Percentiles rank a stretch among this genome's conserved stretches.
These are phyloP conservation scores for Bassia scoparia DNA, from an alignment of 148 eudicot species.

Conservation along the genomic window DNA sequence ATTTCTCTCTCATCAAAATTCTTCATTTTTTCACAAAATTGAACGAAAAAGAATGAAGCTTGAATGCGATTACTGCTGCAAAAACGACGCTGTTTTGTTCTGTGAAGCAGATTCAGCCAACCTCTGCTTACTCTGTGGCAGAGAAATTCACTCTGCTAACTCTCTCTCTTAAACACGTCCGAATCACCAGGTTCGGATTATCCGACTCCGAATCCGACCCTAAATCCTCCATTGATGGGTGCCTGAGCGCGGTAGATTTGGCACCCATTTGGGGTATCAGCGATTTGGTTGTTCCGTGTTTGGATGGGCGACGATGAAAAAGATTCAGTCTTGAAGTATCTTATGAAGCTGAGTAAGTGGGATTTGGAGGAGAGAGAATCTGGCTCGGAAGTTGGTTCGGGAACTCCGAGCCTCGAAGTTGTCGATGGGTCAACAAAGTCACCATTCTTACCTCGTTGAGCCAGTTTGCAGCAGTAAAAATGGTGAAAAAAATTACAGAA, in stretches of 20 bases:
- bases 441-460: too few species aligned
- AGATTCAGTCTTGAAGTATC: conserved; percentile 18
- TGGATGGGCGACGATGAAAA: too few species aligned
- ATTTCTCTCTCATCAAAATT: too few species aligned
- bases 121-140: conserved; percentile 31
- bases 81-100: conserved; percentile 28
- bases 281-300: too few species aligned
- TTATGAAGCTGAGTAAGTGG: conserved; percentile 19
- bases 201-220: conserved; percentile 9
- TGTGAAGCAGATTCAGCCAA: conserved; percentile 33
- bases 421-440: too few species aligned
- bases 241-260: conserved; percentile 10
- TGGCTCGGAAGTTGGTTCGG: conserved; percentile 23
- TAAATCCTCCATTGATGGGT: conserved; percentile 14
- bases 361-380: conserved; percentile 25
- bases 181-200: conserved; percentile 11
- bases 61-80: conserved; percentile 24
- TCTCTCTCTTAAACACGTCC: conserved; percentile 28
- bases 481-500: too few species aligned
- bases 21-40: too few species aligned
- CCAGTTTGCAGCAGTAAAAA: too few species aligned
- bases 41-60: too few species aligned
- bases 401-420: conserved; percentile 20
- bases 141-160: conserved; percentile 34
- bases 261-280: conserved; percentile 12